Evolutionary conservation across 1,284 basidiomycete genomes (phyloP), one percentile per base, ranked within the genome.

Genomic region (Bjerkandera adusta): DNA sequence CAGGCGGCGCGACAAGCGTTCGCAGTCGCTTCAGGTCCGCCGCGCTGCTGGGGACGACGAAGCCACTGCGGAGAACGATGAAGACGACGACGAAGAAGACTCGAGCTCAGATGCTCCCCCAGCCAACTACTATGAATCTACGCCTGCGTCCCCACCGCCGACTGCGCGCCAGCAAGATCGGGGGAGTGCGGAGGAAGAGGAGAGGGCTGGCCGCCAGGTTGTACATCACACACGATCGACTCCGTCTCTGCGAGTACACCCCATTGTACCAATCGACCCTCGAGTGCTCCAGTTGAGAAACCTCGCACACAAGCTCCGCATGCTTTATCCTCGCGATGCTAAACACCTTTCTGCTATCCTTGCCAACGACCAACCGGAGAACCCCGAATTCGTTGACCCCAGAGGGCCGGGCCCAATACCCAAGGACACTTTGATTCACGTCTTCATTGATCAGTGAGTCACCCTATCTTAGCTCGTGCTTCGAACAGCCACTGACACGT

Each of bases 391-490:
- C 47, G 65, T 80, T 24, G 81, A 83, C 55, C 71, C 75, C 25
- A 69, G 77, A 43, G 78, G 76, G 26, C 75, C 75, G 18, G 62
- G 63, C n/a, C 70, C 73, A 12, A 58, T 57, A 30, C 57, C 69
- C 21, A 71, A 70, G 33, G 83, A 87, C 57, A 76, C 78, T 10
- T 63, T 84, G 52, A 79, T 89, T 36, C 89, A 94, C 67, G 78
- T 93, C 55, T 93, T 92, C 65, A 77, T 94, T 52, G 91, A 94
- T 64, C 88, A 93, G 88, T 92, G 57, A 36, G 58, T 66, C 26
- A 5, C 22, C 16, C 21, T 13, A 43, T 37, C 42, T 18, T 47
- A 53, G 49, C 43, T 34, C 12, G 49, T 36, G 40, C 47, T 6
- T 41, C 18, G 41, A 26, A 30, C 15, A 30, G 8, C 38, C 16